Percentiles rank a stretch among this genome's conserved stretches.
phyloP scores from a whole-genome alignment of 2,329 filamentous ascomycete species.

The Fusarium globosum region DNA sequence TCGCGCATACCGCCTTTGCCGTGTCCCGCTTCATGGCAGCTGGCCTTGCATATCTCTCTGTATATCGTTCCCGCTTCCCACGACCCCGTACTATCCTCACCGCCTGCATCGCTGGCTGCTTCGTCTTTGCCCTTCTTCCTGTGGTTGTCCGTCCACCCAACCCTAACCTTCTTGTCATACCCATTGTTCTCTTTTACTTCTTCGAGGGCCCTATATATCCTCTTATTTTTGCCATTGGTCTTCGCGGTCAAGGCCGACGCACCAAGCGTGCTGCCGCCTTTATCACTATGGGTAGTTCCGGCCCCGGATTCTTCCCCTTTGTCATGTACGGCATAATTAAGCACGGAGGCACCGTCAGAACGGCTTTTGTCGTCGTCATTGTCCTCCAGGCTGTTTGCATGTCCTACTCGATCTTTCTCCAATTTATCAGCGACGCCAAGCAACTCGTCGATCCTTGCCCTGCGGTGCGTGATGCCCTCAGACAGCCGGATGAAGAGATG shows the following conservation, averaged over 20 bases:
- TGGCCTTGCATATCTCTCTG: slow-evolving; percentile 69
- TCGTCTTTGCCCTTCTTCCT: slow-evolving; percentile 64
- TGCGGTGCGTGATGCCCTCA: slow-evolving; percentile 33
- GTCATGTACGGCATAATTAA: slow-evolving; percentile 76
- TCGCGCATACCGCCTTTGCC: slow-evolving; percentile 79
- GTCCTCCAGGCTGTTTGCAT: slow-evolving; percentile 59
- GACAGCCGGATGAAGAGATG: slow-evolving; percentile 36
- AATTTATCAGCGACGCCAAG: slow-evolving; percentile 59
- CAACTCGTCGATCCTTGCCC: slow-evolving; percentile 54
- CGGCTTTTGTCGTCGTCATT: slow-evolving; percentile 73
- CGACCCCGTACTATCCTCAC: slow-evolving; percentile 77
- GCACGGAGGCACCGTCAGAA: slow-evolving; percentile 68
- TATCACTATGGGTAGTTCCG: slow-evolving; percentile 80
- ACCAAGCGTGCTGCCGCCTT: slow-evolving; percentile 83
- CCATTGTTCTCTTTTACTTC: slow-evolving; percentile 78
- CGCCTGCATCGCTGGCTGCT: slow-evolving; percentile 69
- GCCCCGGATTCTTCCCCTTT: slow-evolving; percentile 79
- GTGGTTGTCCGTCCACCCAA: slow-evolving; percentile 58
- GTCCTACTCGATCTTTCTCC: slow-evolving; percentile 62
- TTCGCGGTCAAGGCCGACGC: slow-evolving; percentile 82
- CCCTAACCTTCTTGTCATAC: slow-evolving; percentile 64
- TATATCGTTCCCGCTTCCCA: slow-evolving; percentile 61
- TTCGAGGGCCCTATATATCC: slow-evolving; percentile 88
- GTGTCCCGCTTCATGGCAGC: slow-evolving; percentile 77
- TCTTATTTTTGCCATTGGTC: slow-evolving; percentile 81